These are phyloP conservation scores for Euryodendron excelsum DNA, from an alignment of 148 eudicot species.

Conservation along the genomic window DNA sequence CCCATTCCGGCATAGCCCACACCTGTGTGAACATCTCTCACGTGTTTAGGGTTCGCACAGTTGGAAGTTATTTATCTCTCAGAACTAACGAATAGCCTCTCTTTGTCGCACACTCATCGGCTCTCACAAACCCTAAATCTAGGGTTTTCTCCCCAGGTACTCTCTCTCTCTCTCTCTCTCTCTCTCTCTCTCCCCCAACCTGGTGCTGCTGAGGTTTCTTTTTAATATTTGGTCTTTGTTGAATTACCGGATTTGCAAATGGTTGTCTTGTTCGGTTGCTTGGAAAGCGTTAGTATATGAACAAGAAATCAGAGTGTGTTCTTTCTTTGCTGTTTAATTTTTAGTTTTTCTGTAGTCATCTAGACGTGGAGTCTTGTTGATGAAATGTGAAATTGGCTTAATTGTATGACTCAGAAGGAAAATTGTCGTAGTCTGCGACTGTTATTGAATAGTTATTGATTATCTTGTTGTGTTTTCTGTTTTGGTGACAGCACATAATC, in stretches of 20 bases:
- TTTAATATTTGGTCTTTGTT: not conserved
- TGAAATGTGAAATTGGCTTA: not conserved
- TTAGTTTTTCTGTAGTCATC: not conserved
- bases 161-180: not conserved
- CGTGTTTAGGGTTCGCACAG: not conserved
- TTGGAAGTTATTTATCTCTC: not conserved
- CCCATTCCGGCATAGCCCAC: too few relatives aligned
- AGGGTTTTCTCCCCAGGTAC: conserved; percentile 24
- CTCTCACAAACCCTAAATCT: conserved; percentile 22
- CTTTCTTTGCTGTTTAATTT: not conserved
- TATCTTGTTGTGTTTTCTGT: not conserved
- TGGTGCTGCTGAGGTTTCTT: too few relatives aligned
- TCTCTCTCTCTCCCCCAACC: conserved; percentile 3
- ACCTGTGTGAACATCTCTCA: not conserved
- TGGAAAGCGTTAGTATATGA: not conserved
- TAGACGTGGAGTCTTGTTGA: not conserved
- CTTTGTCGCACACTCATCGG: conserved; percentile 3
- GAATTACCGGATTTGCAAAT: not conserved
- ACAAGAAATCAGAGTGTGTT: not conserved
- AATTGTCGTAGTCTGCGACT: not conserved
- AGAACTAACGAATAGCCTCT: not conserved
- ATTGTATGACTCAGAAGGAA: not conserved
- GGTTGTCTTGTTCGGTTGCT: not conserved
- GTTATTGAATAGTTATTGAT: not conserved
- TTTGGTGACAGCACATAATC: not conserved